phyloP scores from a whole-genome alignment of 1,284 basidiomycete species.

The Cutaneotrichosporon cutaneum region DNA sequence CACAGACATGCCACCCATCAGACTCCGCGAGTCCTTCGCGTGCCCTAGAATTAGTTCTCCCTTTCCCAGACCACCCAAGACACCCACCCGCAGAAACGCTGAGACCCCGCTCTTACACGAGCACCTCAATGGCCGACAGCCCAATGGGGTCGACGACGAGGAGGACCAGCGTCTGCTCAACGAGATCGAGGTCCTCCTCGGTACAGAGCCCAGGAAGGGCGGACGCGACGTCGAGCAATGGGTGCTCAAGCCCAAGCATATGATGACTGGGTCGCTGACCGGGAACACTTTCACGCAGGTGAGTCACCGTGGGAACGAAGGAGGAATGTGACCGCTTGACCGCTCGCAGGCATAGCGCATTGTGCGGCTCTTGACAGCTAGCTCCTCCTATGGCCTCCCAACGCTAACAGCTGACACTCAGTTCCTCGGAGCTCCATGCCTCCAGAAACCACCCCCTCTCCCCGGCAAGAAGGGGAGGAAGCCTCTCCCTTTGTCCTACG shows the following conservation, averaged over 20 bases:
- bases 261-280: constrained; percentile 11
- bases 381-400: background rate
- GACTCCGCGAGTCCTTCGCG: too few relatives aligned
- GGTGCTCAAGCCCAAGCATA: constrained; percentile 6
- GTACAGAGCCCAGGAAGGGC: background rate
- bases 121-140: too few relatives aligned
- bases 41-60: too few relatives aligned
- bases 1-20: background rate
- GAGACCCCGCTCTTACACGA: too few relatives aligned
- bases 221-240: background rate
- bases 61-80: too few relatives aligned
- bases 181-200: background rate
- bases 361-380: too few relatives aligned
- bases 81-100: too few relatives aligned
- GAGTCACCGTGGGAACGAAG: background rate
- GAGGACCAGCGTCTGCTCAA: background rate
- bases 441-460: background rate
- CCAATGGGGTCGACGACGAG: too few relatives aligned
- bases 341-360: too few relatives aligned
- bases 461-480: background rate
- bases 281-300: constrained; percentile 11
- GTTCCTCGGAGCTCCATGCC: constrained; percentile 6
- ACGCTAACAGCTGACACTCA: background rate
- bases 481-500: constrained; percentile 24
- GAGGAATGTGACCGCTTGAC: background rate